Evolutionary conservation across 192 early-diverging fungal species (phyloP).

Genomic region (Endogone sp.): DNA sequence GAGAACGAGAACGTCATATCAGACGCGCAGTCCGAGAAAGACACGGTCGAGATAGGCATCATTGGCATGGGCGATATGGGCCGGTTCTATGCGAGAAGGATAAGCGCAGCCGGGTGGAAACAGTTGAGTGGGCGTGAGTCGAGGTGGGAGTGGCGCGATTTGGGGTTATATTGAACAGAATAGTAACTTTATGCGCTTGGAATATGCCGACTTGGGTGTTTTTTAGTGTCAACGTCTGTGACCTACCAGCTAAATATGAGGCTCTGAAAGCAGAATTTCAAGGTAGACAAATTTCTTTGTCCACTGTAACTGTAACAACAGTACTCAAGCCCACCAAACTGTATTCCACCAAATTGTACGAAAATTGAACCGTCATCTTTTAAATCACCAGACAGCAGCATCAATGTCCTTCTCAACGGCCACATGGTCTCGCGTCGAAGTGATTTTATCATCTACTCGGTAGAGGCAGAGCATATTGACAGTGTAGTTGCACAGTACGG

Average conservation of each 20-base stretch:
- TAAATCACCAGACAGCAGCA: constrained; percentile 33
- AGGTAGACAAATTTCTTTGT: too few species aligned
- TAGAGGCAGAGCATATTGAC: constrained; percentile 88
- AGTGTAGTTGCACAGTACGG: constrained; percentile 78
- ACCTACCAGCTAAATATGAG: constrained; percentile 73
- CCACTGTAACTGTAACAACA: too few species aligned
- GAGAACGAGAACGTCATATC: not conserved
- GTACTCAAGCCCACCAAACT: too few species aligned
- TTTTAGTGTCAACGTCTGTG: constrained; percentile 81
- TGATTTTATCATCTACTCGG: constrained; percentile 93
- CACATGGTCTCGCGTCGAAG: constrained; percentile 76
- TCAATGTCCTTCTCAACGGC: constrained; percentile 77
- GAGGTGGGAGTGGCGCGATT: too few species aligned
- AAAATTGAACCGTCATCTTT: too few species aligned
- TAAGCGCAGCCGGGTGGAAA: constrained; percentile 78
- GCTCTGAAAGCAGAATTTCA: constrained; percentile 56
- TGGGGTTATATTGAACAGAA: too few species aligned
- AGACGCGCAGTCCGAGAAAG: constrained; percentile 39
- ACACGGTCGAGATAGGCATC: constrained; percentile 74
- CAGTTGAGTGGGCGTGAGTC: constrained; percentile 38
- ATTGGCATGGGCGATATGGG: constrained; percentile 98
- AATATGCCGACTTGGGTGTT: not conserved
- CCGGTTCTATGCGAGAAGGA: constrained; percentile 73
- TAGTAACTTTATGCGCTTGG: not conserved
- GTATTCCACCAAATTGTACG: too few species aligned